Conservation (phyloP, 352 stramenopile species). For the Thalassiosira mediterranea region DNA sequence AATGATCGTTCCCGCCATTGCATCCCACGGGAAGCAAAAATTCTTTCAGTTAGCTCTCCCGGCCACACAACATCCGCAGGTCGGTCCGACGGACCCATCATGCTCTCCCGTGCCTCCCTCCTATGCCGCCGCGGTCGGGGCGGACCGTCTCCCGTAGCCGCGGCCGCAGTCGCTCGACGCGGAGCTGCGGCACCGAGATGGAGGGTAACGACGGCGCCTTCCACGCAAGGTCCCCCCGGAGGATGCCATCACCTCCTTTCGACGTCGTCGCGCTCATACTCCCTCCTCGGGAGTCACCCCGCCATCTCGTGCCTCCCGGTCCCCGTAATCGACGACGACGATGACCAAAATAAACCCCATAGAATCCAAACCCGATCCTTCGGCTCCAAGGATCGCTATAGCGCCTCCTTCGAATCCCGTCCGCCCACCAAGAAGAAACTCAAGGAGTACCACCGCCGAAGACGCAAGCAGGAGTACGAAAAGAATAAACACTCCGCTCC, state of each 20-base stretch:
- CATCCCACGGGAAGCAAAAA: too few relatives aligned
- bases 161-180: too few relatives aligned
- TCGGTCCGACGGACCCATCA: too few relatives aligned
- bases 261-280: background rate
- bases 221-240: background rate
- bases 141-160: background rate
- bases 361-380: slow-evolving; percentile 30
- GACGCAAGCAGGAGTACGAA: slow-evolving; percentile 51
- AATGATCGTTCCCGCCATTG: too few relatives aligned
- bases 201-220: background rate
- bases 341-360: background rate
- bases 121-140: background rate
- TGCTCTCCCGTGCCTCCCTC: background rate
- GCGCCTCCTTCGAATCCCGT: slow-evolving; percentile 57
- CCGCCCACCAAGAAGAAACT: slow-evolving; percentile 68
- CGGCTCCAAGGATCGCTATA: slow-evolving; percentile 64
- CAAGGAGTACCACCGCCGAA: slow-evolving; percentile 63
- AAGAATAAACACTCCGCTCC: slow-evolving; percentile 60
- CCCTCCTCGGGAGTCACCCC: background rate
- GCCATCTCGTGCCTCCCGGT: background rate
- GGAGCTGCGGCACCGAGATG: too few relatives aligned
- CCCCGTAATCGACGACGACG: too few relatives aligned
- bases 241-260: background rate
- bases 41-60: too few relatives aligned
- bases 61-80: too few relatives aligned